Evolutionary conservation across 495 filamentous ascomycete species (phyloP).

Genomic region (Xylaria cubensis): DNA sequence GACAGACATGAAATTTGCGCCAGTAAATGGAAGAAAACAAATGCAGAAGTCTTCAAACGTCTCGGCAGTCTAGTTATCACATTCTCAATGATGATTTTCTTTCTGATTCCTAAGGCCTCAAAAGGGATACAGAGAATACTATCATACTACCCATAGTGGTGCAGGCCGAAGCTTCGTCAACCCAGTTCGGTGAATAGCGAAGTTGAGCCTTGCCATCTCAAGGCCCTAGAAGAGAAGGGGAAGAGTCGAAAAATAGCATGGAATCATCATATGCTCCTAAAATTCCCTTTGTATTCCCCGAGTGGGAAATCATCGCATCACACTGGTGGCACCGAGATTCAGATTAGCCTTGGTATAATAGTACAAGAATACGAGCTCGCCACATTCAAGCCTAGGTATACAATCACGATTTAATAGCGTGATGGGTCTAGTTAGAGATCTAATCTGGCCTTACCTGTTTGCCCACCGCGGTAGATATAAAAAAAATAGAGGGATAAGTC

Average conservation of each 20-base stretch:
- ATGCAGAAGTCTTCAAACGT: not conserved
- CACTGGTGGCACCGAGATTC: not conserved
- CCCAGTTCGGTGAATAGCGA: too few relatives aligned
- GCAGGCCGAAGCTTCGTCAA: not conserved
- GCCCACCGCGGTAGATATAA: too few relatives aligned
- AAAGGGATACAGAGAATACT: not conserved
- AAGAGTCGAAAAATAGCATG: not conserved
- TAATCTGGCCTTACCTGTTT: not conserved
- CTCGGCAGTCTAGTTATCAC: not conserved
- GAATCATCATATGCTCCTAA: not conserved
- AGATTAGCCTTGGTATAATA: not conserved
- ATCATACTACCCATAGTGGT: not conserved
- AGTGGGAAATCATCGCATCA: not conserved
- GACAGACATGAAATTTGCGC: slow-evolving; percentile 3
- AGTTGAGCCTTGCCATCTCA: not conserved
- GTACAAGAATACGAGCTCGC: not conserved
- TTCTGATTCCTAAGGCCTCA: not conserved
- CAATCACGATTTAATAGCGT: not conserved
- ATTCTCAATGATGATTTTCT: not conserved
- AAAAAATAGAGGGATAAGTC: not conserved
- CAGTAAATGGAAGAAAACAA: not conserved
- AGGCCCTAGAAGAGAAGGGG: not conserved
- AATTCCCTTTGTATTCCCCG: slow-evolving; percentile 16
- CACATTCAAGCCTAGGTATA: not conserved
- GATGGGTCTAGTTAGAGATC: too few relatives aligned